Base-by-base conservation (phyloP, 2,329 filamentous ascomycete genomes). In the Diatrype stigma region DNA sequence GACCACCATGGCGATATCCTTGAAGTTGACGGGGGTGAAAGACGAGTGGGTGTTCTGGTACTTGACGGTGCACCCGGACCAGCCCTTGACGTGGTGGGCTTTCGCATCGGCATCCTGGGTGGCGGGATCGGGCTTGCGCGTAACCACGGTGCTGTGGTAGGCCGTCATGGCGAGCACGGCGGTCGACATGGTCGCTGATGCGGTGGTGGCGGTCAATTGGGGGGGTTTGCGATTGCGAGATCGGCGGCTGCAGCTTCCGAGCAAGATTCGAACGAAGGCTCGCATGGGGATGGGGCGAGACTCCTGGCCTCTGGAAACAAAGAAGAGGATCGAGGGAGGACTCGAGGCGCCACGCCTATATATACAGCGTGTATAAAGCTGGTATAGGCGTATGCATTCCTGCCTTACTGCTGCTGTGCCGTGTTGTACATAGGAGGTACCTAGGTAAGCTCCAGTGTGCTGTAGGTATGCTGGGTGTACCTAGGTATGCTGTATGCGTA, bases 1-100 rank as follows among this genome's bases (percentile, higher is more conserved):
- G n/a, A 55, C 6, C 5, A 37, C 8, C 12, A 40, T 40, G 5
- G 51, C 8, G 14, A 63, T 19, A 4, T 56, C 47, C 14, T 45
- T 49, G 10, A 53, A 12, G 1, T 46, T n/a, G 6, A 59, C 59
- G 12, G 53, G 50, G 1, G 42, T 40, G 28, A 60, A 76, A 0
- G 78, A 81, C n/a, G 75, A 72, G 47, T 81, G 72, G 0, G 74
- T 73, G 54, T 82, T 82, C 51, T 67, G 67, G 63, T 81, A 82
- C 52, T 71, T 70, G 45, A 70, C 61, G 35, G 63, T 66, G 17
- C 65, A 60, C 40, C 76, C 76, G 40, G 67, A 56, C 47, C 65
- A 67, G 40, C 67, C 60, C 51, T 73, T 66, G 46, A 79, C 62
- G 53, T 82, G 77, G 56, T 82, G 78, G 19, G 75, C 67, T 50